Base-by-base conservation (phyloP, 169 alveolate genomes). In the Cryptosporidium meleagridis region DNA sequence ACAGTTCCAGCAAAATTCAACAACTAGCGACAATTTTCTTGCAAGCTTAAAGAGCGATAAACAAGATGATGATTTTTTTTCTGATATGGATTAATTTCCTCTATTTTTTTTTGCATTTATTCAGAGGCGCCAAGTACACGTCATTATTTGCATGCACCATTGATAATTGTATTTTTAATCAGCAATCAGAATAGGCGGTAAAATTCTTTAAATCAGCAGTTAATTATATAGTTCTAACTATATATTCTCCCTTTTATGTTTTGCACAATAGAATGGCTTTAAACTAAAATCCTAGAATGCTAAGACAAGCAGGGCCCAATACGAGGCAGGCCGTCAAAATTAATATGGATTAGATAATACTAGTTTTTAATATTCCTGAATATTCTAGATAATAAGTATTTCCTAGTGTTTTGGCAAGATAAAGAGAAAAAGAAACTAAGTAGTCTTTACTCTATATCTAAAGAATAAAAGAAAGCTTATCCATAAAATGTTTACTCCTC, bases 401-500 rank as follows among this genome's bases (percentile, higher is more conserved):
- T 55, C n/a, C 67, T 55, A 9, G 67, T 3, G 67, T 55, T 55
- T 14, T 26, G 10, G 4, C 23, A 55, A 55, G 67, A 55, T 26
- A 23, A 55, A 55, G 67, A 55, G 5, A 14, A 21, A 55, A 55
- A 23, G 35, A 26, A 55, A 8, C 67, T 16, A 55, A 16, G 21
- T 9, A 37, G 67, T 55, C 67, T 55, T 55, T 26, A 23, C 67
- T 55, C 67, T 10, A 21, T 55, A 55, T 55, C 67, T 55, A 55
- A 26, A 26, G 23, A 26, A 55, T 23, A 23, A 55, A 8, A 10
- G 35, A 26, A 26, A 26, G 67, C 67, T 55, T 26, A 26, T 55
- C 18, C 67, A n/a, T 69, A 14, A 26, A 44, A 18, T 7, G 65
- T 73, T 59, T 59, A 59, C 48, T 80, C 89, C 14, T 80, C 89